These are phyloP conservation scores for Torrubiella hemipterigena DNA, from an alignment of 2,329 filamentous ascomycete species.

Conservation along the genomic window DNA sequence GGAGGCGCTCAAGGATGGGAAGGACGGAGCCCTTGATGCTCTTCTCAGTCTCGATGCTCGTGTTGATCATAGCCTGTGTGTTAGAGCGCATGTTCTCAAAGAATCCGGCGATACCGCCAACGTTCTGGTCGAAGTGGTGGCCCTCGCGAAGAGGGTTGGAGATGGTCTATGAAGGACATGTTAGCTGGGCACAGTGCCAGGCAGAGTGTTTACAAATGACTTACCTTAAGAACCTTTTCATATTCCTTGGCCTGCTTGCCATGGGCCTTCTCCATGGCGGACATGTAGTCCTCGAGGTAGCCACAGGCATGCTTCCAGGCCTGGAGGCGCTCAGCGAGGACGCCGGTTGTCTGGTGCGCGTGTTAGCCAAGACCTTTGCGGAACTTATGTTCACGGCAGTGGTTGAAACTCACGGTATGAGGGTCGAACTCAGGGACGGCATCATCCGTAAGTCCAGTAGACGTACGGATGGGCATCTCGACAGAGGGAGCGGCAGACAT, in stretches of 20 bases:
- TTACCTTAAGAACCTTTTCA: constrained; percentile 78
- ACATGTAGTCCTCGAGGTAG: constrained; percentile 84
- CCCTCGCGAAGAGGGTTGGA: constrained; percentile 77
- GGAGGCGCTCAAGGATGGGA: constrained; percentile 78
- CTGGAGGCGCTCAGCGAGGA: constrained; percentile 77
- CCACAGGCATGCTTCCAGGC: constrained; percentile 94
- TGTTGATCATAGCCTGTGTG: constrained; percentile 81
- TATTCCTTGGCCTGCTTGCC: constrained; percentile 84
- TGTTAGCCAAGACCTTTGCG: neutral
- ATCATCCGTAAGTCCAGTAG: constrained; percentile 40
- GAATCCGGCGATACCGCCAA: constrained; percentile 79
- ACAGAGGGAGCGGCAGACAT: constrained; percentile 8
- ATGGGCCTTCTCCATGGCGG: constrained; percentile 75
- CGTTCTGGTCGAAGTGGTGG: constrained; percentile 81
- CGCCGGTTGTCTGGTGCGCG: constrained; percentile 50
- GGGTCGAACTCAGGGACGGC: constrained; percentile 47
- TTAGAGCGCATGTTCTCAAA: constrained; percentile 93
- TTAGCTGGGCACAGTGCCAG: neutral
- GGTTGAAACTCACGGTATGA: constrained; percentile 33
- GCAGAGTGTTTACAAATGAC: constrained; percentile 1
- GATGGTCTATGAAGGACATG: constrained; percentile 48
- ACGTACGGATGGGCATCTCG: constrained; percentile 32
- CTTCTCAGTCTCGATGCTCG: constrained; percentile 84
- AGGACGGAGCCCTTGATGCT: constrained; percentile 76
- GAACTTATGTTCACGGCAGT: neutral